Base-by-base conservation (phyloP, 305 asterid genomes). In the Plantago lanceolata region DNA sequence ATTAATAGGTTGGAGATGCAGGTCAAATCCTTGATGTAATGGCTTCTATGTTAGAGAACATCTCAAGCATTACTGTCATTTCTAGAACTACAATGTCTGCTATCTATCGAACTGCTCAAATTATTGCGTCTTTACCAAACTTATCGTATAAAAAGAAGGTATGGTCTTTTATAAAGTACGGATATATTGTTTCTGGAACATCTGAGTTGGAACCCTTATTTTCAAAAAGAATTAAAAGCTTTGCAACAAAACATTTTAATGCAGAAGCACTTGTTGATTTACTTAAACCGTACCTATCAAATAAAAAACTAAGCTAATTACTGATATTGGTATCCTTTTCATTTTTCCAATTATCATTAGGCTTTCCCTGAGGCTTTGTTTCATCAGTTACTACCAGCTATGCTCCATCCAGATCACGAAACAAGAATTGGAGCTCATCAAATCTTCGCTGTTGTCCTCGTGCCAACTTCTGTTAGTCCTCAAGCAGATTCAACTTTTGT, bases 321-420 rank as follows among this genome's bases (percentile, higher is more conserved):
- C 60, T 6, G 16, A 40, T 40, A 40, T 11, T 40, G 15, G 14
- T 40, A 24, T 24, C 28, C 28, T 1, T 24, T 0, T 40, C 12
- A 40, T 49, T 35, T 58, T 56, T 19, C 8, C 70, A 47, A 40
- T 65, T 24, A 18, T 35, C 26, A 70, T 64, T 76, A 90, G 99
- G 96, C 94, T 76, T 94, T 94, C 78, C 99, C 99, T 0, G 99
- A 94, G 79, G 84, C 96, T 61, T 79, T 94, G 63, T 94, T 94
- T 82, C 99, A 90, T 79, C 99, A 94, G 81, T 74, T 94, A 59
- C 85, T 94, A 70, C 93, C 89, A 59, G 97, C 96, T 26, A 94
- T 94, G 99, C 83, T 84, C 75, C 97, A 90, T 82, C 95, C 88
- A 13, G 97, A 94, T 76, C 87, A 82, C 33, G 96, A 90, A 71